A percentile compares a stretch with the other conserved stretches of the same genome.
Conservation (phyloP, 805 yeast species). For the Metschnikowia rubicola region DNA sequence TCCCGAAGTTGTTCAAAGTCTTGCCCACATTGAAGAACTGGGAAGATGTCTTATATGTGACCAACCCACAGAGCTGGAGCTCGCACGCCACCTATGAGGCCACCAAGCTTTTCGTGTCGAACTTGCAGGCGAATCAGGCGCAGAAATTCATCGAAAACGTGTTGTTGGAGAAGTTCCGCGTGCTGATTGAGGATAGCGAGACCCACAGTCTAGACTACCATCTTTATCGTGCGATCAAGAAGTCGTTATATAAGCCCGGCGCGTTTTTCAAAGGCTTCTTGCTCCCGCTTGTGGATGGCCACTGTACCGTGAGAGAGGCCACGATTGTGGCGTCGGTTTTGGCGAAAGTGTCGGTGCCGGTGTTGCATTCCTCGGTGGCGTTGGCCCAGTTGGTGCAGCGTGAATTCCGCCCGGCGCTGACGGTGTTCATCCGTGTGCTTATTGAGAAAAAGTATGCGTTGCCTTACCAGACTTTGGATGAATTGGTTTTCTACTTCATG, state of each 20-base stretch:
- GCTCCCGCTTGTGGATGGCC: conserved; percentile 85
- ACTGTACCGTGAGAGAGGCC: conserved; percentile 90
- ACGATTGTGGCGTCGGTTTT: conserved; percentile 91
- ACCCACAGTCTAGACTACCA: conserved; percentile 86
- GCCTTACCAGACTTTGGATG: conserved; percentile 95
- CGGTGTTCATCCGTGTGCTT: conserved; percentile 84
- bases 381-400: conserved; percentile 73
- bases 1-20: conserved; percentile 95
- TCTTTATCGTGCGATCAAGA: conserved; percentile 85
- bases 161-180: conserved; percentile 67
- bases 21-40: conserved; percentile 90
- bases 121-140: conserved; percentile 81
- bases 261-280: conserved; percentile 96
- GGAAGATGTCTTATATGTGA: conserved; percentile 92
- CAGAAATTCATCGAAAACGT: conserved; percentile 74
- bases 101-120: conserved; percentile 88
- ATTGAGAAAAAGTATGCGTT: conserved; percentile 94
- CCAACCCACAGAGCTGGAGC: conserved; percentile 92
- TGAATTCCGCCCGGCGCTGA: conserved; percentile 84
- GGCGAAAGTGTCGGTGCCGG: conserved; percentile 87
- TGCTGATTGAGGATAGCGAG: conserved; percentile 66
- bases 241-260: conserved; percentile 92
- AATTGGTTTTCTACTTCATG: conserved; percentile 90
- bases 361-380: conserved; percentile 94
- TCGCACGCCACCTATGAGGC: conserved; percentile 95